Base-by-base conservation (phyloP, 2,329 filamentous ascomycete genomes). In the Beauveria medogensis region DNA sequence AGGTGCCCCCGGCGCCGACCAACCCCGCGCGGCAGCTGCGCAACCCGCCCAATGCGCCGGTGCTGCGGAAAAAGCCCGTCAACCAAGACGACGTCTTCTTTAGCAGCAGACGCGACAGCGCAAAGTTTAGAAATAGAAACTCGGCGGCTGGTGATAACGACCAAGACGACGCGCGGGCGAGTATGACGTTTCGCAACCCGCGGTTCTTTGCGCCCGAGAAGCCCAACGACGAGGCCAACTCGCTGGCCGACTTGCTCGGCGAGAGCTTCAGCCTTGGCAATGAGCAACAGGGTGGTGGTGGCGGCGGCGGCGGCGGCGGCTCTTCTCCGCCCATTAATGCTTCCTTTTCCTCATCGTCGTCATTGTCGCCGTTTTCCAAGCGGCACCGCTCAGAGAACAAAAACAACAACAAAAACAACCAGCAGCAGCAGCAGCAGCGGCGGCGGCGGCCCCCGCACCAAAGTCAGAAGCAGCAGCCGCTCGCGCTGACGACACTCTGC, bases 1-100 rank as follows among this genome's bases (percentile, higher is more conserved):
- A 82, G 62, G 80, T 91, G 3, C 89, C 89, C 4, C 79, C 86
- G 0, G 86, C 87, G 1, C 89, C 89, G 16, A 82, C 80, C 16
- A 82, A 80, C n/a, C 86, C 87, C 24, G 85, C 86, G 2, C 82
- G 85, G 46, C 78, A 80, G 48, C 71, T 85, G 7, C 79, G 83
- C 37, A 89, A 88, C 63, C 86, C 86, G 1, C 80, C 82, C 5
- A 83, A 81, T 62, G 76, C 79, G 41, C 80, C 84, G 0, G 73
- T 80, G 1, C 74, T 87, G 28, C 75, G 77, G 57, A 77, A 69
- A 67, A 81, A 71, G 66, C 78, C 69, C 46, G 77, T 63, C 37
- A 75, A 72, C 69, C 78, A 70, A 58, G 77, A 79, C 63, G 74
- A 79, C 28, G 79, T 80, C 59, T 82, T 84, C 68, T 86, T 85